Evolutionary conservation across 2,329 filamentous ascomycete genomes (phyloP).

Genomic region (Drechslerella stenobrocha): DNA sequence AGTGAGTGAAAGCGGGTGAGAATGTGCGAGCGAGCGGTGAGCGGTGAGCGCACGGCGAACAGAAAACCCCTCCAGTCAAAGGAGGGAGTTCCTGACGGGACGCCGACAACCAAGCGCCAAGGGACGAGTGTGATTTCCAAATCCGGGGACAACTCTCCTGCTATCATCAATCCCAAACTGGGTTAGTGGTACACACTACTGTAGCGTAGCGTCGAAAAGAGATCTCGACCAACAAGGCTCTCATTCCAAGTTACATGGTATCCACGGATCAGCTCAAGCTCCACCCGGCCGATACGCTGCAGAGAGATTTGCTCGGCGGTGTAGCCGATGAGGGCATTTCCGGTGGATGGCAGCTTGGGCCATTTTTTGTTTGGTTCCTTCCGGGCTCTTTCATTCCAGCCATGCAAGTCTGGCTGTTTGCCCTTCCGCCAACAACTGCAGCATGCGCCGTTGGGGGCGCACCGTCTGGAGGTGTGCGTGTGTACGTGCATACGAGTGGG

Average conservation of each 20-base stretch:
- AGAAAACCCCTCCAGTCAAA: constrained; percentile 4
- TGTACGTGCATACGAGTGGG: constrained; percentile 26
- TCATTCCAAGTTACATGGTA: constrained; percentile 17
- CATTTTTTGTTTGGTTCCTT: not conserved
- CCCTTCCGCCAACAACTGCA: not conserved
- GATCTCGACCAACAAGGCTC: no score
- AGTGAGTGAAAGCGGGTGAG: no score
- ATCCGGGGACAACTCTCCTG: constrained; percentile 32
- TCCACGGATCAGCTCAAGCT: constrained; percentile 47
- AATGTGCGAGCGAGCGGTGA: constrained; percentile 18
- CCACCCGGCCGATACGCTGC: constrained; percentile 13
- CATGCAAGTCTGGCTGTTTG: constrained; percentile 1
- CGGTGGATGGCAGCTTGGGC: not conserved
- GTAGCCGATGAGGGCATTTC: not conserved
- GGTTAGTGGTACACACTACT: not conserved
- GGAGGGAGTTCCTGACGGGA: constrained; percentile 40
- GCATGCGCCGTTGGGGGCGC: constrained; percentile 4
- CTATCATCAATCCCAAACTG: constrained; percentile 20
- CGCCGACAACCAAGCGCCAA: constrained; percentile 20
- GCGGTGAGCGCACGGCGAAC: constrained; percentile 27
- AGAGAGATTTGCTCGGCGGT: not conserved
- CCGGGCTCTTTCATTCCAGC: constrained; percentile 1
- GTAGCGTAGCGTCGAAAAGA: constrained; percentile 20
- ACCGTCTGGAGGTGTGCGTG: not conserved
- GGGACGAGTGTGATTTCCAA: constrained; percentile 38